Percentiles rank a stretch among this genome's conserved stretches.
phyloP scores from a whole-genome alignment of 2,329 filamentous ascomycete genomes.

The Teratosphaeria epicoccoides region DNA sequence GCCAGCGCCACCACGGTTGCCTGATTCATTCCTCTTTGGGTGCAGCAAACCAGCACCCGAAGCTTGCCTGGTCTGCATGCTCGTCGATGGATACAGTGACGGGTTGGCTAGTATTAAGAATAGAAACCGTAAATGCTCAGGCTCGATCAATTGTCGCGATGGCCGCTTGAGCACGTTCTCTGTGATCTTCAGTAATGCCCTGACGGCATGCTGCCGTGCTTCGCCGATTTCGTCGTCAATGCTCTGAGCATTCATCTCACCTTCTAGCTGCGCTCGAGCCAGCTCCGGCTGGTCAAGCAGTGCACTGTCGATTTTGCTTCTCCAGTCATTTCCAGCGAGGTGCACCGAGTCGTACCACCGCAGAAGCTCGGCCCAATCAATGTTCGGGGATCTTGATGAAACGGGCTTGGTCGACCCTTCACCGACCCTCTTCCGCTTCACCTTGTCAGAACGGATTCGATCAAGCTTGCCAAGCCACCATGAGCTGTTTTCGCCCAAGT shows the following conservation, averaged over 20 bases:
- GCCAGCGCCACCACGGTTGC: slow-evolving; percentile 7
- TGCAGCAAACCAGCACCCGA: slow-evolving; percentile 1
- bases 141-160: slow-evolving; percentile 54
- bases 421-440: slow-evolving; percentile 20
- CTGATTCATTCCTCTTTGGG: slow-evolving; percentile 8
- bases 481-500: slow-evolving; percentile 68
- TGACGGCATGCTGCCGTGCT: slow-evolving; percentile 59
- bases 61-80: slow-evolving; percentile 6
- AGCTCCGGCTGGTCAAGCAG: slow-evolving; percentile 10
- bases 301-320: slow-evolving; percentile 41
- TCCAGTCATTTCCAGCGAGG: slow-evolving; percentile 59
- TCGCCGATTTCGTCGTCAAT: slow-evolving; percentile 45
- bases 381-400: slow-evolving; percentile 52
- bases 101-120: slow-evolving; percentile 72
- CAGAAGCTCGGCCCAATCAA: slow-evolving; percentile 62
- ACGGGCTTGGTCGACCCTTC: slow-evolving; percentile 32
- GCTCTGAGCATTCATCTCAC: slow-evolving; percentile 31
- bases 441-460: slow-evolving; percentile 23
- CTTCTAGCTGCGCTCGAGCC: slow-evolving; percentile 35
- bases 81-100: slow-evolving; percentile 46
- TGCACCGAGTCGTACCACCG: slow-evolving; percentile 66
- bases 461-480: slow-evolving; percentile 62
- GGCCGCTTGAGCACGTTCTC: slow-evolving; percentile 74
- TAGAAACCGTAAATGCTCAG: slow-evolving; percentile 65
- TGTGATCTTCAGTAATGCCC: slow-evolving; percentile 62